Conservation (phyloP, 768 basidiomycete species). For the Megacollybia marginata region DNA sequence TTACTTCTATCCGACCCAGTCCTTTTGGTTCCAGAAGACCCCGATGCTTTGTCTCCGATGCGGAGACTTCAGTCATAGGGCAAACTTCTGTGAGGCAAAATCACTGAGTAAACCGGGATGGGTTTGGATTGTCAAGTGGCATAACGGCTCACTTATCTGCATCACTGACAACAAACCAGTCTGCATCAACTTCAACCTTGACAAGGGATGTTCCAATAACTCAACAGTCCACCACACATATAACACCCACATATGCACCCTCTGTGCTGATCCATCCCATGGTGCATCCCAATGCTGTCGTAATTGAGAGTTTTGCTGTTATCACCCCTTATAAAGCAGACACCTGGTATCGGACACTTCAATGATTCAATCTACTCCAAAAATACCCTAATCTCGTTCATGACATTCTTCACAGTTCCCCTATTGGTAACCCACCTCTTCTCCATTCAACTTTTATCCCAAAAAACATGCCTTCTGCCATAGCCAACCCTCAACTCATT, state of each 20-base stretch:
- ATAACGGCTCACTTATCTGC: not conserved
- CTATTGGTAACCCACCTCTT: constrained; percentile 4
- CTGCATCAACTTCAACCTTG: not conserved
- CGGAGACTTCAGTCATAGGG: not conserved
- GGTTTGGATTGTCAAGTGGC: not conserved
- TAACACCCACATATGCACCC: not conserved
- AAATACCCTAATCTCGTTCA: not conserved
- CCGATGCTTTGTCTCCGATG: not conserved
- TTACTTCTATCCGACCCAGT: not conserved
- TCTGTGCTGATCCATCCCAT: not conserved
- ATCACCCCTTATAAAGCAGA: constrained; percentile 6
- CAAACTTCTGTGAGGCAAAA: not conserved
- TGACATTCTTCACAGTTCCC: constrained; percentile 7
- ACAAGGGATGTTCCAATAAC: not conserved
- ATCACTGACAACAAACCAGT: not conserved
- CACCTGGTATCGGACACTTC: not conserved
- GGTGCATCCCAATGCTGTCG: constrained; percentile 6
- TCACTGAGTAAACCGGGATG: not conserved
- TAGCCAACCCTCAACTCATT: constrained; percentile 4
- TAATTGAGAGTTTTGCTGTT: constrained; percentile 1
- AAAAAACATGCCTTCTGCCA: not conserved
- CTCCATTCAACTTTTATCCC: constrained; percentile 5
- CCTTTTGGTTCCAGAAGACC: not conserved
- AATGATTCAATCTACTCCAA: not conserved
- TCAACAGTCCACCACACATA: not conserved